Percentiles rank a stretch among this genome's conserved stretches.
Conservation (phyloP, 768 basidiomycete genomes). For the Panus rudis region DNA sequence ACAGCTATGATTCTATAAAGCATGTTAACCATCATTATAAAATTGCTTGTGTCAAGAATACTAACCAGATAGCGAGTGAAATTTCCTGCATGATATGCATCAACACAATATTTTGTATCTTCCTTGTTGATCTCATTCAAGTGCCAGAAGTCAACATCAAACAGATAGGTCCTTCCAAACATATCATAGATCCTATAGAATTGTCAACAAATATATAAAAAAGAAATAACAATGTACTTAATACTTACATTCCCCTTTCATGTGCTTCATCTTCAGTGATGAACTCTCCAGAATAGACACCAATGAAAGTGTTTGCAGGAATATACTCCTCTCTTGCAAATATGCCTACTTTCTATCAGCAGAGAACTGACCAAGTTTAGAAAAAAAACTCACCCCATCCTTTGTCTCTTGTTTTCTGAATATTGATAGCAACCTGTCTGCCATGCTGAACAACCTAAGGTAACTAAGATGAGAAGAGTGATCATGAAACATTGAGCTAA, state of each 20-base stretch:
- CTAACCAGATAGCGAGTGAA: constrained; percentile 86
- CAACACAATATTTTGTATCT: constrained; percentile 52
- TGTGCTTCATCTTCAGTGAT: constrained; percentile 64
- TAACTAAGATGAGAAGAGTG: not conserved
- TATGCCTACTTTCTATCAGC: constrained; percentile 42
- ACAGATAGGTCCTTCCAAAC: constrained; percentile 72
- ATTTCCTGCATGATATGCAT: constrained; percentile 86
- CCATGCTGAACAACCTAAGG: constrained; percentile 79
- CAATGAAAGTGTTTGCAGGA: constrained; percentile 62
- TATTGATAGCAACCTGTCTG: constrained; percentile 50
- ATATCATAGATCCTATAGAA: constrained; percentile 58
- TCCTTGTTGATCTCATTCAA: constrained; percentile 32
- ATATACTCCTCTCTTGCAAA: constrained; percentile 65
- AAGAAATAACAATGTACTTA: not conserved
- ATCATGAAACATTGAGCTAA: not conserved
- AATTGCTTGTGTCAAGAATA: constrained; percentile 6
- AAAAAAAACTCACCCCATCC: constrained; percentile 67
- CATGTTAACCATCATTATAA: not conserved
- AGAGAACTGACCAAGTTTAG: constrained; percentile 1
- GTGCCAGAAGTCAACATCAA: constrained; percentile 75
- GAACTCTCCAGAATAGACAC: constrained; percentile 82
- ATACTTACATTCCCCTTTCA: constrained; percentile 54
- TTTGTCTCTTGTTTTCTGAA: constrained; percentile 67
- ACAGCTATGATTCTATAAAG: constrained; percentile 78
- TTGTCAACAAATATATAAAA: constrained; percentile 2